Evolutionary conservation across 2,329 filamentous ascomycete species (phyloP).

Genomic region (Calonectria montana): DNA sequence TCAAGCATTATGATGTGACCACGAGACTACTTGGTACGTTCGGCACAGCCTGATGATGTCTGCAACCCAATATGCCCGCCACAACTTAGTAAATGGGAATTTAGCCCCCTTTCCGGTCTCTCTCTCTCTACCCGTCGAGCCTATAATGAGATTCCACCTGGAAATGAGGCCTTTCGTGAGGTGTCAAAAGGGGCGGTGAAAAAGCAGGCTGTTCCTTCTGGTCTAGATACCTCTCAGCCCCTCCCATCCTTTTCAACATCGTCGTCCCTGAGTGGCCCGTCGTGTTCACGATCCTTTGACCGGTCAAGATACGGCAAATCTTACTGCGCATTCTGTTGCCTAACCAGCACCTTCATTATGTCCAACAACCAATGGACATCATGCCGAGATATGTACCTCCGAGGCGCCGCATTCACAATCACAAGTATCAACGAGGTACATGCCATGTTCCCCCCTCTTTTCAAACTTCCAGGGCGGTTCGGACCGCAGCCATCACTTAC

Average conservation of each 20-base stretch:
- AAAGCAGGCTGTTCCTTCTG: background rate
- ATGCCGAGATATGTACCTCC: background rate
- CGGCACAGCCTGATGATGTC: background rate
- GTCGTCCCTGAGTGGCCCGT: constrained; percentile 3
- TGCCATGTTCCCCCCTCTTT: background rate
- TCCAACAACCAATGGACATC: constrained; percentile 6
- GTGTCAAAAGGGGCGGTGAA: background rate
- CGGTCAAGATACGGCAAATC: constrained; percentile 12
- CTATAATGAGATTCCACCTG: background rate
- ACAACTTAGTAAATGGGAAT: background rate
- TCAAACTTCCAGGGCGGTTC: background rate
- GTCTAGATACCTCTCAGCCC: background rate
- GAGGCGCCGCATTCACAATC: background rate
- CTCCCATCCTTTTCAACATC: constrained; percentile 9
- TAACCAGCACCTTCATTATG: constrained; percentile 5
- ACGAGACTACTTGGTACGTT: background rate
- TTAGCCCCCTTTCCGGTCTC: background rate
- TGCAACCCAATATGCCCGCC: too few relatives aligned
- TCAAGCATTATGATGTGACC: background rate
- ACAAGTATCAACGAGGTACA: constrained; percentile 17
- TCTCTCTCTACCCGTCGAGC: background rate
- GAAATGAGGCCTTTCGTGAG: constrained; percentile 7
- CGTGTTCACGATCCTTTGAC: background rate
- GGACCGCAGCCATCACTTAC: background rate
- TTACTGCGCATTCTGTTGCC: constrained; percentile 4